A percentile compares a stretch with the other conserved stretches of the same genome.
Conservation (phyloP, 2,329 filamentous ascomycete genomes). For the Phyllosticta capitalensis region DNA sequence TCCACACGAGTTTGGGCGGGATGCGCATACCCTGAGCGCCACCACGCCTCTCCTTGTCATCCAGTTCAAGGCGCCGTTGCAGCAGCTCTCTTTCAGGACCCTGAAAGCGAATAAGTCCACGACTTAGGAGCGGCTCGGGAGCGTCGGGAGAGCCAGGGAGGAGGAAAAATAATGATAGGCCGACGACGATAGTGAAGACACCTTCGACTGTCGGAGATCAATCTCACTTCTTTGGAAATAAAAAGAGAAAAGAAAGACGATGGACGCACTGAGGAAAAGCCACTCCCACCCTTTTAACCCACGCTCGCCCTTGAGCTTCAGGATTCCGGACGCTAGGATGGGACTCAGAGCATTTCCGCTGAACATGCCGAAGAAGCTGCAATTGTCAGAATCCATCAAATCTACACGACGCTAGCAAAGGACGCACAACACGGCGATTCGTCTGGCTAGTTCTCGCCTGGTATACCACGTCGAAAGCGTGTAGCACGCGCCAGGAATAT, state of each 20-base stretch:
- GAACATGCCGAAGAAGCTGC: slow-evolving; percentile 43
- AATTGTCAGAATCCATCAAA: neutral
- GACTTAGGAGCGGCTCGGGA: slow-evolving; percentile 31
- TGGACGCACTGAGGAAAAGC: slow-evolving; percentile 38
- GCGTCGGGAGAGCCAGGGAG: slow-evolving; percentile 36
- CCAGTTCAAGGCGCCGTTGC: slow-evolving; percentile 25
- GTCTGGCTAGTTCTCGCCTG: slow-evolving; percentile 35
- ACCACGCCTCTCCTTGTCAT: slow-evolving; percentile 23
- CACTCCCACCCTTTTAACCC: slow-evolving; percentile 42
- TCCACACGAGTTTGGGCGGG: slow-evolving; percentile 32
- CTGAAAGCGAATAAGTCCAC: slow-evolving; percentile 32
- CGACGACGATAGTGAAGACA: slow-evolving; percentile 34
- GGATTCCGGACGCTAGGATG: slow-evolving; percentile 39
- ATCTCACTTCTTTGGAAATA: neutral
- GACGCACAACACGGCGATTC: slow-evolving; percentile 38
- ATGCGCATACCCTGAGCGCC: slow-evolving; percentile 30
- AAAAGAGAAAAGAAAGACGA: neutral
- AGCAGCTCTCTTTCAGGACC: slow-evolving; percentile 26
- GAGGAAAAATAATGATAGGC: slow-evolving; percentile 32
- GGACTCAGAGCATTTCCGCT: slow-evolving; percentile 42
- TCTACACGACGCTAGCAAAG: neutral
- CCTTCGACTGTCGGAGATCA: slow-evolving; percentile 31
- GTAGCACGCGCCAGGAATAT: slow-evolving; percentile 43
- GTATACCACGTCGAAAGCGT: slow-evolving; percentile 45
- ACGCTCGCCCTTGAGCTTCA: slow-evolving; percentile 34